A percentile compares a stretch with the other conserved stretches of the same genome.
phyloP scores from a whole-genome alignment of 1,284 basidiomycete species.

The Peniophora sp. region DNA sequence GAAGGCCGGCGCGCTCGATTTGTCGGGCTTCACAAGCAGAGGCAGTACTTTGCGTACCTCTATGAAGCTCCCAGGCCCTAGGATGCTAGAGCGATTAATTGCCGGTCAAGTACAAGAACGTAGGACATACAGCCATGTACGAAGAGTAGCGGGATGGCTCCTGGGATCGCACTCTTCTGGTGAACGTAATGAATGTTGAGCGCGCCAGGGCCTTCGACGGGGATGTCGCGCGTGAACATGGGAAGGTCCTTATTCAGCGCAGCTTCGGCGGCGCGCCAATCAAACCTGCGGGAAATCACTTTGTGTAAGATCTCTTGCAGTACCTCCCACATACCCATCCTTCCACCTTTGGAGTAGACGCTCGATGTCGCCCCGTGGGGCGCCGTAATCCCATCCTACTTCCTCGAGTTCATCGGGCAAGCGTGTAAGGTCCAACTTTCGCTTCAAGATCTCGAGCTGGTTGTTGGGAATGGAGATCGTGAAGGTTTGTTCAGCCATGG shows the following conservation, averaged over 20 bases:
- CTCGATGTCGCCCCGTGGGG: too few species aligned
- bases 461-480: too few species aligned
- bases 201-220: slow-evolving; percentile 25
- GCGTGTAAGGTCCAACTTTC: too few species aligned
- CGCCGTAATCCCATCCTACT: too few species aligned
- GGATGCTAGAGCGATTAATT: background rate
- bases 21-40: slow-evolving; percentile 30
- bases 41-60: slow-evolving; percentile 50
- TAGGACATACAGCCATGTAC: slow-evolving; percentile 35
- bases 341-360: too few species aligned
- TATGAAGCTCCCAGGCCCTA: slow-evolving; percentile 54
- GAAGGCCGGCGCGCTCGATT: slow-evolving; percentile 42
- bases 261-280: slow-evolving; percentile 35
- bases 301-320: too few species aligned
- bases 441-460: too few species aligned
- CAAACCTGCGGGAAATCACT: slow-evolving; percentile 20
- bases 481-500: too few species aligned
- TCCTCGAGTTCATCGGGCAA: too few species aligned
- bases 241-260: slow-evolving; percentile 31
- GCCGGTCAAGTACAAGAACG: background rate
- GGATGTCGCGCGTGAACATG: slow-evolving; percentile 33
- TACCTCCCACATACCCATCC: too few species aligned
- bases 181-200: slow-evolving; percentile 33
- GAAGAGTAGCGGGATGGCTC: slow-evolving; percentile 39
- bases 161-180: slow-evolving; percentile 4